Base-by-base conservation (phyloP, 257 asterid species). In the Gentiana macrophylla region DNA sequence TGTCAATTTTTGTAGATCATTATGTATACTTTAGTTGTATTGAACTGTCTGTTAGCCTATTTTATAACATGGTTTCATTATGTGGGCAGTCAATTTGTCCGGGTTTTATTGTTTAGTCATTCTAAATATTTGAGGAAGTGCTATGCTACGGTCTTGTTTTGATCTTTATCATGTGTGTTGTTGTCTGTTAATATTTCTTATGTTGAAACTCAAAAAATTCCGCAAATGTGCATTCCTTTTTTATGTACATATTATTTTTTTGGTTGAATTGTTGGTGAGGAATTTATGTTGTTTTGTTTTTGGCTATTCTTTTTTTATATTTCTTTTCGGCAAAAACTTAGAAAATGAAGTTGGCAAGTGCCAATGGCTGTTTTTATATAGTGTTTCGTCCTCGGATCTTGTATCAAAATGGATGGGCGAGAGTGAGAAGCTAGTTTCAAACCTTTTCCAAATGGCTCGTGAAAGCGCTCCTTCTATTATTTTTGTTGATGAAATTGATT, bases 321-420 rank as follows among this genome's bases (percentile, higher is more conserved):
- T 5, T 62, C 36, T 32, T 13, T 15, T 6, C 24, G 11, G 8
- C 49, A 56, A 69, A 67, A 55, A 54, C 83, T 76, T 69, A 65
- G 60, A 50, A 61, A 52, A 37, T 64, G 54, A 78, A 77, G 79
- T 83, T 83, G 81, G 86, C 77, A 68, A 74, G 71, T 78, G 79
- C 80, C 77, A 76, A 78, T 71, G 77, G 76, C 71, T 84, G 52
- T 69, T 75, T 60, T 67, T 62, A 67, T 77, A 71, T 86, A 92
- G 98, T 61, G 79, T 92, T 72, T 92, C 98, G 11, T 92, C 98
- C 41, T 92, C 98, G 34, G 98, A 92, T 69, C 82, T 92, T 69
- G 98, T 92, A 38, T 92, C 98, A n/a, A 92, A 92, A 66, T 92
- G 98, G 98, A 92, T 92, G 98, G 98, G 98, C 55, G 98, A 92